Conservation (phyloP, 345 rosid genomes). For the Mercurialis annua region DNA sequence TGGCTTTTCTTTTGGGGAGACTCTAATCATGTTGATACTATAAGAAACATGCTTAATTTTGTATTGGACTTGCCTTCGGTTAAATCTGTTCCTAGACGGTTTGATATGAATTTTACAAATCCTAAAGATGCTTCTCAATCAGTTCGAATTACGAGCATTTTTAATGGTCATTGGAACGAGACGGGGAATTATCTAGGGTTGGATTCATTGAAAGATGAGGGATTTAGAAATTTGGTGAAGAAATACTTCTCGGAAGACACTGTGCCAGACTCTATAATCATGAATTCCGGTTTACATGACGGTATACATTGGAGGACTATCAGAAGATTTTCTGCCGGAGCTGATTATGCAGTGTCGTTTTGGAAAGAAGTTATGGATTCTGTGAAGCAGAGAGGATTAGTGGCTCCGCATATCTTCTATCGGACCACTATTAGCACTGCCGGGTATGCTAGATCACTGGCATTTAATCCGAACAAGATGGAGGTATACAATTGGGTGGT, state of each 20-base stretch:
- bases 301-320: constrained; percentile 62
- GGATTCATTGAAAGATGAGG: constrained; percentile 61
- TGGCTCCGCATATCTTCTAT: constrained; percentile 54
- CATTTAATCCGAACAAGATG: constrained; percentile 87
- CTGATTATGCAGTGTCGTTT: constrained; percentile 59
- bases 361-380: constrained; percentile 72
- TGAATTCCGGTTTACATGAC: constrained; percentile 92
- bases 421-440: constrained; percentile 84
- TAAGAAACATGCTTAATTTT: constrained; percentile 79
- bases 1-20: constrained; percentile 99
- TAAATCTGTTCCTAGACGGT: constrained; percentile 71
- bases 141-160: constrained; percentile 86
- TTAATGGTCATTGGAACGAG: constrained; percentile 90
- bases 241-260: constrained; percentile 65
- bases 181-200: constrained; percentile 82
- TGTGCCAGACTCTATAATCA: constrained; percentile 69
- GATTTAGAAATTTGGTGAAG: constrained; percentile 58
- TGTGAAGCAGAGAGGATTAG: constrained; percentile 54
- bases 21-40: constrained; percentile 88
- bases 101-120: constrained; percentile 72
- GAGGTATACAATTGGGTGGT: constrained; percentile 73
- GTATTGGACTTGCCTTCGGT: constrained; percentile 64
- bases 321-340: constrained; percentile 54
- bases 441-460: constrained; percentile 69
- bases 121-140: constrained; percentile 58